A percentile compares a stretch with the other conserved stretches of the same genome.
Conservation (phyloP, 371 early-diverging fungal species). For the Mortierella sp. region DNA sequence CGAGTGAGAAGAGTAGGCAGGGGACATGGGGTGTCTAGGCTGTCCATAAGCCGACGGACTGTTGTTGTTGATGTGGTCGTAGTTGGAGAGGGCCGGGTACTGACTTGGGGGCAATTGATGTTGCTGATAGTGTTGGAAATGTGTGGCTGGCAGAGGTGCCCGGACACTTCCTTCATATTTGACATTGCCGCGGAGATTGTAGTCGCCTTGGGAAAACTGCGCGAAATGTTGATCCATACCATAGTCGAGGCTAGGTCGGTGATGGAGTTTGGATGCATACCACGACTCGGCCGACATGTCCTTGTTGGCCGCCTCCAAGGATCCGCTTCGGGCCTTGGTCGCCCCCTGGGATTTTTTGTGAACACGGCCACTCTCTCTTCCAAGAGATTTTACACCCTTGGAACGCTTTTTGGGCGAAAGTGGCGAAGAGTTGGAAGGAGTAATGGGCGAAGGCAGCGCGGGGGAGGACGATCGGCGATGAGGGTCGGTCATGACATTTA, state of each 20-base stretch:
- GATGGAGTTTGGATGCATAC: slow-evolving; percentile 56
- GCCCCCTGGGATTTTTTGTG: slow-evolving; percentile 28
- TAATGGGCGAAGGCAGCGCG: slow-evolving; percentile 37
- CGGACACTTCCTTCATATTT: not conserved
- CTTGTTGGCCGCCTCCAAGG: slow-evolving; percentile 19
- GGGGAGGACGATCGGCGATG: slow-evolving; percentile 31
- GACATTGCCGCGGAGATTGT: slow-evolving; percentile 6
- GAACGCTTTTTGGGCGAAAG: slow-evolving; percentile 31
- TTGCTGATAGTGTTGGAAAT: not conserved
- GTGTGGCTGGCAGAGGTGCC: not conserved
- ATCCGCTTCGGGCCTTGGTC: slow-evolving; percentile 26
- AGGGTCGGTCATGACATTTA: slow-evolving; percentile 17
- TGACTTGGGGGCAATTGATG: slow-evolving; percentile 16
- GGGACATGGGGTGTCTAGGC: slow-evolving; percentile 45
- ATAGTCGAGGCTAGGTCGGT: slow-evolving; percentile 49
- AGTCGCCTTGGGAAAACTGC: slow-evolving; percentile 11
- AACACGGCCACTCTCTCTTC: slow-evolving; percentile 17
- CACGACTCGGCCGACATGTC: slow-evolving; percentile 26
- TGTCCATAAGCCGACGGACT: slow-evolving; percentile 13
- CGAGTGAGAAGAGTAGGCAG: slow-evolving; percentile 41
- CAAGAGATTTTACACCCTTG: slow-evolving; percentile 23
- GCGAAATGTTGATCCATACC: slow-evolving; percentile 34
- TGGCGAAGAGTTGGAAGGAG: slow-evolving; percentile 30
- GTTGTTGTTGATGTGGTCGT: slow-evolving; percentile 5
- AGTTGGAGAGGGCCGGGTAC: slow-evolving; percentile 13